Percentiles rank a stretch among this genome's conserved stretches.
phyloP scores from a whole-genome alignment of 2,329 filamentous ascomycete species.

The Cordyceps fumosorosea region DNA sequence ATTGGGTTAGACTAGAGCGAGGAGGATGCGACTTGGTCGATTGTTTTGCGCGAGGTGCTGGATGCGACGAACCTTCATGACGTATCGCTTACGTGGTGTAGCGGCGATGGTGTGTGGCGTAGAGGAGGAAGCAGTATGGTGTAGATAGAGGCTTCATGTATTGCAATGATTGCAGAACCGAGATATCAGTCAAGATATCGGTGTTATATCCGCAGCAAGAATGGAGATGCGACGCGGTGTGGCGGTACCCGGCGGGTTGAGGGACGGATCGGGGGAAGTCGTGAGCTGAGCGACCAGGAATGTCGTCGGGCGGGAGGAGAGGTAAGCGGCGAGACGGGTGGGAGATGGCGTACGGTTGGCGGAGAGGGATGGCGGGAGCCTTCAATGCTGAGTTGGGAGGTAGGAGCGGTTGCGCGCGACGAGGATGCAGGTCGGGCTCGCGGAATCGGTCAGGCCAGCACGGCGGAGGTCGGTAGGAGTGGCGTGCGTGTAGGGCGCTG shows the following conservation, averaged over 20 bases:
- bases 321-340: not conserved
- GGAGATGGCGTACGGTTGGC: not conserved
- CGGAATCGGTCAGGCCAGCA: not conserved
- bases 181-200: not conserved
- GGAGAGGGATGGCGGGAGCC: not conserved
- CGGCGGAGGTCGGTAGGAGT: not conserved
- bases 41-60: not conserved
- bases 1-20: slow-evolving; percentile 10
- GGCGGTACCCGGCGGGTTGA: slow-evolving; percentile 15
- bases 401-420: not conserved
- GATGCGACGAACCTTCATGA: slow-evolving; percentile 32
- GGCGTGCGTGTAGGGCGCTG: not conserved
- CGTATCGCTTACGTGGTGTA: slow-evolving; percentile 16
- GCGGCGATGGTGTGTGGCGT: not conserved
- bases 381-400: not conserved
- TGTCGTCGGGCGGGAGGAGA: not conserved
- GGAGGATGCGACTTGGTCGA: not conserved
- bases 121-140: slow-evolving; percentile 11
- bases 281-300: not conserved
- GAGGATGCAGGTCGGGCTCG: slow-evolving; percentile 3
- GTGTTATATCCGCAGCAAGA: not conserved
- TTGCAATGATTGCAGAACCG: not conserved
- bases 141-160: slow-evolving; percentile 6
- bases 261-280: not conserved
- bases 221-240: not conserved